Evolutionary conservation across 108 stramenopile species (phyloP), one percentile per base, ranked within the genome.

Genomic region (Pseudonitzschia multistriata): DNA sequence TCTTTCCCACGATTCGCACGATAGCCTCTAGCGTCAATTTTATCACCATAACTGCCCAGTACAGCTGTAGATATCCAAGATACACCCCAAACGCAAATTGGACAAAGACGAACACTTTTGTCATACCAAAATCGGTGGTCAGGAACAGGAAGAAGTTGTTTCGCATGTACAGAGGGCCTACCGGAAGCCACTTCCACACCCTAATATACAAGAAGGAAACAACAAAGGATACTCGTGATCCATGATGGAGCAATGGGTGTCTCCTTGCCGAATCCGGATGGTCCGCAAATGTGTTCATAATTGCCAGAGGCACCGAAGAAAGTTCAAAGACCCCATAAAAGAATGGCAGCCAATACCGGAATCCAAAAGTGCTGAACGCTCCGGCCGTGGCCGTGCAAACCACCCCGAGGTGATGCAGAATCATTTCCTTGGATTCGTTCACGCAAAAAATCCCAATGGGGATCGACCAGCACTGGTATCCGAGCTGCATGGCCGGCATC

Each of bases 211-310:
- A 34, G 74, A 82, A 82, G n/a, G 48, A 37, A 21, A 67, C 21
- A 3, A 48, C 71, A 76, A 83, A 83, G 22, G 49, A 48, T 2
- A 69, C 21, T 42, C 74, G 56, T 5, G 59, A 34, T 11, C 21
- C 22, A 14, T 30, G 48, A 54, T 86, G 74, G 11, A 63, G 50
- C 24, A n/a, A 1, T 1, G 86, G 85, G 49, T 85, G 71, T 5
- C 29, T 52, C 50, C 73, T 39, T 17, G 68, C 79, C 79, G 67
- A 77, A 7, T 69, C 49, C 5, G 83, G 78, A 68, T 87, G 81
- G 25, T 84, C 72, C 49, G 87, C 87, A 74, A 90, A 84, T 4
- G 75, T 48, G 68, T 90, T 90, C 86, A 90, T 88, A 55, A 87
- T 64, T 15, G 82, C 65, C 35, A 90, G 54, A 14, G 86, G 86